These are phyloP conservation scores for Hebeloma cylindrosporum DNA, from an alignment of 768 basidiomycete species.

Conservation along the genomic window DNA sequence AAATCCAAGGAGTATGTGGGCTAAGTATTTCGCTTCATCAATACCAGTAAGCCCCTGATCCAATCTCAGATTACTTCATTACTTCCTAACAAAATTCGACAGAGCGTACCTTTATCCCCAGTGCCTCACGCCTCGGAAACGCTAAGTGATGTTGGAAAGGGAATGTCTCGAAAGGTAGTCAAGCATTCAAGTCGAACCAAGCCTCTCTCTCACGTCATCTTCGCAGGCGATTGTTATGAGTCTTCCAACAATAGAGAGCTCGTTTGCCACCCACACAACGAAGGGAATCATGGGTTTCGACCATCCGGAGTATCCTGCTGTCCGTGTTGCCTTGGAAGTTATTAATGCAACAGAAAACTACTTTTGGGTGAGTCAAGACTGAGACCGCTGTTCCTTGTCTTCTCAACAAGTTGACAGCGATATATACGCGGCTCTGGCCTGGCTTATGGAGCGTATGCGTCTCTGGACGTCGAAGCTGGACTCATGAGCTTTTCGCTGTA, in stretches of 20 bases:
- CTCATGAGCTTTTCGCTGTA: constrained; percentile 76
- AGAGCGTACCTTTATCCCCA: constrained; percentile 60
- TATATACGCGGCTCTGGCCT: constrained; percentile 93
- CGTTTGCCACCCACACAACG: constrained; percentile 75
- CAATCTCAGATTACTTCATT: neutral
- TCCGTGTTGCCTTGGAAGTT: constrained; percentile 81
- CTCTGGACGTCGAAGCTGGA: constrained; percentile 76
- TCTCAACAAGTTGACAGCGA: constrained; percentile 45
- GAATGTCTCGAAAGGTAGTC: constrained; percentile 76
- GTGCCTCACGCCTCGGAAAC: constrained; percentile 67
- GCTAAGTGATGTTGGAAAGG: constrained; percentile 71
- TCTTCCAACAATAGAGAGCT: constrained; percentile 92
- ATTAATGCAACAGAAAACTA: constrained; percentile 94
- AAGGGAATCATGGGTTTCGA: constrained; percentile 79
- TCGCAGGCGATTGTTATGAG: constrained; percentile 79
- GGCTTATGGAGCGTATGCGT: constrained; percentile 87
- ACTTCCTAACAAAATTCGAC: neutral
- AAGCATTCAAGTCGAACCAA: constrained; percentile 8
- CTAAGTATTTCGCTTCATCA: constrained; percentile 59
- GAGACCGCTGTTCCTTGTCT: neutral
- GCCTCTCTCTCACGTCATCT: neutral
- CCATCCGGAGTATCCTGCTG: constrained; percentile 82
- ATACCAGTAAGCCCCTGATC: constrained; percentile 49
- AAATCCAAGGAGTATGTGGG: constrained; percentile 75
- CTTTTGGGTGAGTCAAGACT: constrained; percentile 65